A percentile compares a stretch with the other conserved stretches of the same genome.
Conservation (phyloP, 768 basidiomycete genomes). For the Termitomyces sp. region DNA sequence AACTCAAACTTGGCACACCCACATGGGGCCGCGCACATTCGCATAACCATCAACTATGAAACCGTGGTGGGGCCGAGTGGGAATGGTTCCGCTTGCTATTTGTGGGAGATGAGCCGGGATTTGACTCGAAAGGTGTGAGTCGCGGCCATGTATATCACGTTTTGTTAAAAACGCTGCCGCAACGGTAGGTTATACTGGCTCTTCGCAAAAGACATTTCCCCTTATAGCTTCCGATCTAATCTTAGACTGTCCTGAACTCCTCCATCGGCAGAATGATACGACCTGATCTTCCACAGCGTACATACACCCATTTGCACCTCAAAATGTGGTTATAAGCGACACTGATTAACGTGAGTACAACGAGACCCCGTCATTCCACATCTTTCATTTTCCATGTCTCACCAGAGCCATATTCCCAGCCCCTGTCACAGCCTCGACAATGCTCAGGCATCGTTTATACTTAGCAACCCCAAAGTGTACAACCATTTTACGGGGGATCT, state of each 20-base stretch:
- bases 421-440: conserved; percentile 12
- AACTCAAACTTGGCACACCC: neutral
- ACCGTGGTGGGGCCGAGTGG: conserved; percentile 10
- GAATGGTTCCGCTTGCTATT: conserved; percentile 2
- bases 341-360: conserved; percentile 6
- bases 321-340: conserved; percentile 14
- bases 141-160: neutral
- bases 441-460: conserved; percentile 11
- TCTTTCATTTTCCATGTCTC: conserved; percentile 7
- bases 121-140: conserved; percentile 1
- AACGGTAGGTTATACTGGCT: neutral
- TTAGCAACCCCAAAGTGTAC: conserved; percentile 7
- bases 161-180: neutral
- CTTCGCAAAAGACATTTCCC: conserved; percentile 12
- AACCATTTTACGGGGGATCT: conserved; percentile 9
- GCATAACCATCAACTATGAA: conserved; percentile 19
- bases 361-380: conserved; percentile 3
- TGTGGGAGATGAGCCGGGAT: conserved; percentile 12
- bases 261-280: conserved; percentile 4
- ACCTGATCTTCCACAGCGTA: conserved; percentile 12
- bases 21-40: conserved; percentile 10
- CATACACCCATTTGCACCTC: conserved; percentile 10
- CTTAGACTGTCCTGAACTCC: neutral
- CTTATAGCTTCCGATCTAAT: conserved; percentile 17
- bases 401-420: conserved; percentile 9